Conservation (phyloP, 257 asterid genomes). For the Solanum virginianum region DNA sequence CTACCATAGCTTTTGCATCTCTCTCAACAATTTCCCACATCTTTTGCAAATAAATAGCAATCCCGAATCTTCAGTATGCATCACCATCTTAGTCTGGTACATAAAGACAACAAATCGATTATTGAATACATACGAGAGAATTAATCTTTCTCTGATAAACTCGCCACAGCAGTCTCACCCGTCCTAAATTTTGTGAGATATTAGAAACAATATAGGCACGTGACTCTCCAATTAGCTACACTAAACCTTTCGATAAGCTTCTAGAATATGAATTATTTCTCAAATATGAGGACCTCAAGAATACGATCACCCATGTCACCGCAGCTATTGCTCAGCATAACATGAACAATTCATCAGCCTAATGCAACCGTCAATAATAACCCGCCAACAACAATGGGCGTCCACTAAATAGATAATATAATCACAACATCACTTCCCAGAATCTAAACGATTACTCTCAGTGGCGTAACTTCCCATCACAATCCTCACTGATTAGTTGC, state of each 20-base stretch:
- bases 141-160: rapidly evolving
- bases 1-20: rapidly evolving
- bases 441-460: too few relatives aligned
- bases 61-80: not conserved
- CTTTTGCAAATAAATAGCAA: not conserved
- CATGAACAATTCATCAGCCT: not conserved
- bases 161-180: rapidly evolving
- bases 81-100: not conserved
- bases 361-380: rapidly evolving
- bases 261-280: too few relatives aligned
- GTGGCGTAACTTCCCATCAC: not conserved
- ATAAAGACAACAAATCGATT: not conserved
- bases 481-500: not conserved
- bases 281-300: not conserved
- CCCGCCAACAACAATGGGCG: too few relatives aligned
- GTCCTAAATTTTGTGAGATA: too few relatives aligned
- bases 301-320: not conserved
- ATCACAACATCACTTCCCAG: not conserved
- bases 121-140: not conserved
- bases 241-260: not conserved
- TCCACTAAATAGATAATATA: not conserved
- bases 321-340: not conserved
- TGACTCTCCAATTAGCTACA: not conserved
- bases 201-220: not conserved
- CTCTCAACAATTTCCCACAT: not conserved